Conservation (phyloP, 345 rosid species). For the Carallia brachiata region DNA sequence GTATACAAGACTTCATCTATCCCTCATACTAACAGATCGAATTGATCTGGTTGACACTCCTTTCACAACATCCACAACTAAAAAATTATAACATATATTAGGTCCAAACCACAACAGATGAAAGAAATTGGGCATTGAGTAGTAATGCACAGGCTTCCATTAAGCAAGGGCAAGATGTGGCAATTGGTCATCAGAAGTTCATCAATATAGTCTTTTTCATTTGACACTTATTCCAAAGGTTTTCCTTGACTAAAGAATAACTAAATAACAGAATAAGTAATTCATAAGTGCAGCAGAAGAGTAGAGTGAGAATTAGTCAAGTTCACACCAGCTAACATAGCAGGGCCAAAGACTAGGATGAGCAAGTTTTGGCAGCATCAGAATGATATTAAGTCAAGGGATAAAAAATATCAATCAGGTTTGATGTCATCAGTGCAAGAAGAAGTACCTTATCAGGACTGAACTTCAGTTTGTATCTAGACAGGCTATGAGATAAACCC, state of each 20-base stretch:
- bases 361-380: neutral
- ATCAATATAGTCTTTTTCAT: no score
- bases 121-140: no score
- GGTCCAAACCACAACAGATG: no score
- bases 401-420: neutral
- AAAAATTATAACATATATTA: neutral
- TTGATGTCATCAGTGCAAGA: neutral
- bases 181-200: no score
- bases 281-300: no score
- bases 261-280: neutral
- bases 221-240: no score
- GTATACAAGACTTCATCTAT: neutral
- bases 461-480: constrained; percentile 87
- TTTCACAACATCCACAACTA: neutral
- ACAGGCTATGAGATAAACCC: constrained; percentile 90
- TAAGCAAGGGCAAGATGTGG: no score
- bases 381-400: neutral
- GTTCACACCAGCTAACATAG: neutral
- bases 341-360: neutral
- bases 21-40: neutral
- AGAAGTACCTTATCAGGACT: constrained; percentile 86
- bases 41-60: neutral
- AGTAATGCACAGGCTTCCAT: no score
- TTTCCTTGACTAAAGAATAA: neutral
- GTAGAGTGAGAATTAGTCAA: neutral